Conservation (phyloP, 305 asterid species). For the Stenogyne calaminthoides region DNA sequence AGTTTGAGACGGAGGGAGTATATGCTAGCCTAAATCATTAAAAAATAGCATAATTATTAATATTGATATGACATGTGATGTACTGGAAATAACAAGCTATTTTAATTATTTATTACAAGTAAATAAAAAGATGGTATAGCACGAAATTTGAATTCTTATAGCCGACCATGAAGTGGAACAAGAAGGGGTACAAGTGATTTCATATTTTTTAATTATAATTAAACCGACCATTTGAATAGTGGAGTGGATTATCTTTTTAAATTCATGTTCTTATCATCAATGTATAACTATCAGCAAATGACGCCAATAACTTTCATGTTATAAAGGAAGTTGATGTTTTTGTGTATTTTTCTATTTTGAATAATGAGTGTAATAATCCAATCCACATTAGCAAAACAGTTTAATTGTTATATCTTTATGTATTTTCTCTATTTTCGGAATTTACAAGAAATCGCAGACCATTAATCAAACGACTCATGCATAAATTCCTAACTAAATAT, state of each 20-base stretch:
- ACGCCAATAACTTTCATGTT: not conserved
- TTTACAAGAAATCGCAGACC: too few relatives aligned
- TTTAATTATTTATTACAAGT: not conserved
- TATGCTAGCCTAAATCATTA: too few relatives aligned
- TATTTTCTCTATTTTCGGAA: too few relatives aligned
- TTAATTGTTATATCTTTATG: too few relatives aligned
- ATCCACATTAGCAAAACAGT: too few relatives aligned
- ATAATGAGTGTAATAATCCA: not conserved
- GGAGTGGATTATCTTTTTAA: slow-evolving; percentile 24
- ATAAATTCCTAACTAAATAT: too few relatives aligned
- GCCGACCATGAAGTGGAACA: slow-evolving; percentile 39
- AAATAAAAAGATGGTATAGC: not conserved
- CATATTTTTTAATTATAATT: not conserved
- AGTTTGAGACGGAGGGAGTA: too few relatives aligned
- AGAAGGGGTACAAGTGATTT: slow-evolving; percentile 39
- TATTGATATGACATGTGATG: too few relatives aligned
- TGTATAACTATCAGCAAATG: not conserved
- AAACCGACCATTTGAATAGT: slow-evolving; percentile 38
- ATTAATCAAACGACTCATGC: too few relatives aligned
- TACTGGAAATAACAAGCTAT: not conserved
- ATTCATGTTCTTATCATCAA: not conserved
- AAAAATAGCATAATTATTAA: too few relatives aligned
- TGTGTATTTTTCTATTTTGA: not conserved
- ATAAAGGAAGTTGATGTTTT: not conserved
- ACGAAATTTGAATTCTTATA: not conserved